These are phyloP conservation scores for Phyllosticta citribraziliensis DNA, from an alignment of 2,329 filamentous ascomycete genomes.

Conservation along the genomic window DNA sequence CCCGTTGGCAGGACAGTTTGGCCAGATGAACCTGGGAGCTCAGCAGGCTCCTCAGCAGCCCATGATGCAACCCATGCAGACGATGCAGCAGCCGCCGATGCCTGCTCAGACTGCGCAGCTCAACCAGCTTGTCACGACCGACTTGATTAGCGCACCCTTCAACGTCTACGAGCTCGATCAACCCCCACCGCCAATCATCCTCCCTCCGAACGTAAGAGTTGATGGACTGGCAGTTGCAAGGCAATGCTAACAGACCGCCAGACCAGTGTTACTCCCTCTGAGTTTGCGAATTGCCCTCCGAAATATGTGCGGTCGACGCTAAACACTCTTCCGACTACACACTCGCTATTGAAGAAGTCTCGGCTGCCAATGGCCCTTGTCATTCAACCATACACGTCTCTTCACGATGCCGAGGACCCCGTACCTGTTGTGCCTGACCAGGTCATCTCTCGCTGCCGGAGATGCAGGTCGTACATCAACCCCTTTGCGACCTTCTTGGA, in stretches of 20 bases:
- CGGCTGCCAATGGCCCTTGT: slow-evolving; percentile 90
- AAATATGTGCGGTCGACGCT: slow-evolving; percentile 94
- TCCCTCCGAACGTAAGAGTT: slow-evolving; percentile 70
- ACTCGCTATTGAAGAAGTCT: slow-evolving; percentile 91
- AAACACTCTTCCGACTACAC: slow-evolving; percentile 85
- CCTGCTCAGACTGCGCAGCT: slow-evolving; percentile 34
- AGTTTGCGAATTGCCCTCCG: slow-evolving; percentile 79
- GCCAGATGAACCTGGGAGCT: slow-evolving; percentile 60
- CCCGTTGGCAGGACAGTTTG: slow-evolving; percentile 74
- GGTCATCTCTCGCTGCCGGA: slow-evolving; percentile 90
- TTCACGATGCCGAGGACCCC: slow-evolving; percentile 86
- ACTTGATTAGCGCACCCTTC: slow-evolving; percentile 86
- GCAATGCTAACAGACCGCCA: slow-evolving; percentile 38
- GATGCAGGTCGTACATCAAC: slow-evolving; percentile 96
- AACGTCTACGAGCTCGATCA: slow-evolving; percentile 87
- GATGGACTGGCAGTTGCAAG: neutral
- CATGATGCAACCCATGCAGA: slow-evolving; percentile 34
- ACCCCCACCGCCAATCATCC: slow-evolving; percentile 79
- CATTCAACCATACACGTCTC: slow-evolving; percentile 87
- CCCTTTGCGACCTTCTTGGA: slow-evolving; percentile 94
- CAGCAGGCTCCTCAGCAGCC: slow-evolving; percentile 27
- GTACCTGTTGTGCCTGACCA: slow-evolving; percentile 92
- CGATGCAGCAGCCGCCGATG: slow-evolving; percentile 27
- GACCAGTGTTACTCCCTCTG: slow-evolving; percentile 86
- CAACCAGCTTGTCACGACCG: slow-evolving; percentile 87